A percentile compares a stretch with the other conserved stretches of the same genome.
Conservation (phyloP, 345 rosid genomes). For the Syzygium oleosum region DNA sequence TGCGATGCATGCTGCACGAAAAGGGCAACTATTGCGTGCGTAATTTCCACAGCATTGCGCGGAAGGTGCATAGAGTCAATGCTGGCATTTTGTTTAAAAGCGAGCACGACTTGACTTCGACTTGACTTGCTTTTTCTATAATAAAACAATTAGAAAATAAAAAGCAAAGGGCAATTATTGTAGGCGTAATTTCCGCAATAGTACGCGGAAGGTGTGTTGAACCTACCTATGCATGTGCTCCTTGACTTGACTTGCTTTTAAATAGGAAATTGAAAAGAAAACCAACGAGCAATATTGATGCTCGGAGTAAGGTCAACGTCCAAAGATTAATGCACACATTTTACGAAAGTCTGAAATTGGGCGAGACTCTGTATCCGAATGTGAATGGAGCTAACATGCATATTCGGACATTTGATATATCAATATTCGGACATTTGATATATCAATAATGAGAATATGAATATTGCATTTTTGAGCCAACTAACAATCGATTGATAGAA, state of each 20-base stretch:
- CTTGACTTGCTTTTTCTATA: neutral
- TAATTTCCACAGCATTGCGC: neutral
- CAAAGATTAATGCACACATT: neutral
- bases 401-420: no score
- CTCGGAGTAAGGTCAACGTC: neutral
- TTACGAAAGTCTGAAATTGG: no score
- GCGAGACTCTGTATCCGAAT: neutral
- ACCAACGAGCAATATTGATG: neutral
- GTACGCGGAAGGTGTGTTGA: neutral
- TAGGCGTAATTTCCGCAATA: neutral
- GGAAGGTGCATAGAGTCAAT: neutral
- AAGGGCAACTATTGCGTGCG: no score
- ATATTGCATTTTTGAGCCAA: no score
- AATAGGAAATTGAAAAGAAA: no score
- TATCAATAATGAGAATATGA: neutral
- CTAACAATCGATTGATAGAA: neutral
- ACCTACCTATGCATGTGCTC: neutral
- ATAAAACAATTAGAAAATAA: no score
- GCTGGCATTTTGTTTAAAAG: no score
- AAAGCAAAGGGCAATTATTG: neutral
- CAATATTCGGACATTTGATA: no score
- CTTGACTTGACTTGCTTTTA: neutral
- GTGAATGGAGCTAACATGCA: neutral
- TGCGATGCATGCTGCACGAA: no score
- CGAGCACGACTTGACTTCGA: neutral